Evolutionary conservation across 768 basidiomycete genomes (phyloP).

Genomic region (Russula sp.): DNA sequence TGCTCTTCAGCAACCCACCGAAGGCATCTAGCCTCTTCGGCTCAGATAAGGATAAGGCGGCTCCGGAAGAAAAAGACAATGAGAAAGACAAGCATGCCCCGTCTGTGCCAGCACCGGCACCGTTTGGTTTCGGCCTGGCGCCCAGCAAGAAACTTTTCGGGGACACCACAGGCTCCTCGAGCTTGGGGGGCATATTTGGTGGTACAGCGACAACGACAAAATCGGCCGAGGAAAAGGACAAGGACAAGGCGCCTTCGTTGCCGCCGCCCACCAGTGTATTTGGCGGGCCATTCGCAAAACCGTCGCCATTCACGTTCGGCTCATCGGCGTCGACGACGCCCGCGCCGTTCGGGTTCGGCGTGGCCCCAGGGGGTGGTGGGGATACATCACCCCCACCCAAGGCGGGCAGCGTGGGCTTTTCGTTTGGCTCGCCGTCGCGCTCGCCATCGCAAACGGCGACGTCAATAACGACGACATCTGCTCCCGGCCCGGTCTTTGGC

Average conservation of each 20-base stretch:
- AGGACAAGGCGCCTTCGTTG: background rate
- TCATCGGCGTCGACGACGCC: background rate
- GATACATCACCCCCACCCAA: constrained; percentile 6
- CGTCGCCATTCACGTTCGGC: constrained; percentile 13
- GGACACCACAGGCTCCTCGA: background rate
- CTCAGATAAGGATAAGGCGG: background rate
- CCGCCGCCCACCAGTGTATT: constrained; percentile 2
- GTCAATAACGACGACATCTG: background rate
- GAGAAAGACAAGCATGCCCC: constrained; percentile 1
- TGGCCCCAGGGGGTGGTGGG: background rate
- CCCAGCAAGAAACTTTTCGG: constrained; percentile 10
- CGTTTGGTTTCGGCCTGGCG: background rate
- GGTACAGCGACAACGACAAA: constrained; percentile 5
- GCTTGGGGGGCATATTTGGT: constrained; percentile 11
- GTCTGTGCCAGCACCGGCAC: background rate
- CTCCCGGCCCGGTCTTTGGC: background rate
- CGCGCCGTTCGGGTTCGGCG: constrained; percentile 17
- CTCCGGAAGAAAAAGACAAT: background rate
- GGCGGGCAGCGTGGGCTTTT: constrained; percentile 17
- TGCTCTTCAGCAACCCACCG: constrained; percentile 9
- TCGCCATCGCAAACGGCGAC: background rate
- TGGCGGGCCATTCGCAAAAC: constrained; percentile 10
- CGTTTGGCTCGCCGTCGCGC: constrained; percentile 19
- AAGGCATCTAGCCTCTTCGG: constrained; percentile 7
- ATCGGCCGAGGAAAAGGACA: constrained; percentile 6